These are phyloP conservation scores for Vitis rupestris DNA, from an alignment of 164 flowering plant genomes.

Conservation along the genomic window DNA sequence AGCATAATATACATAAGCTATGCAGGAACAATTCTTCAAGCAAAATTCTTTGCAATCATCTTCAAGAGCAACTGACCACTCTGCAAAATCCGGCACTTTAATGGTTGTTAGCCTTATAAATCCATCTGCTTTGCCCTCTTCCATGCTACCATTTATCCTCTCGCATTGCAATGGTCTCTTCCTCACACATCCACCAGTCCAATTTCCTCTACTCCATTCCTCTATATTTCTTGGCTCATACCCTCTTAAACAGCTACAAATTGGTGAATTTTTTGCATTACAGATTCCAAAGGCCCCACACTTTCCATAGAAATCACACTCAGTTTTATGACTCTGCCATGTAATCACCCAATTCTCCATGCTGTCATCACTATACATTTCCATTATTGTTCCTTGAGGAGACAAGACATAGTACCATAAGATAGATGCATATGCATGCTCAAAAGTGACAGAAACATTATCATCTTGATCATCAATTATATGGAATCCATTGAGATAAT, in stretches of 20 bases:
- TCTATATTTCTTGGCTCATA: constrained; percentile 21
- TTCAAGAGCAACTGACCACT: no score
- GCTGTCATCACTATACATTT: background rate
- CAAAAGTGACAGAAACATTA: no score
- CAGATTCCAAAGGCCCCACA: constrained; percentile 27
- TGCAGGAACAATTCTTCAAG: no score
- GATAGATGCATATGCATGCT: no score
- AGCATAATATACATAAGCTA: no score
- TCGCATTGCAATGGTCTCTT: constrained; percentile 14
- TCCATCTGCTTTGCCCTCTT: no score
- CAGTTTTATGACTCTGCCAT: background rate
- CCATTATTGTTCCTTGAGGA: background rate
- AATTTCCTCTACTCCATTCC: constrained; percentile 24
- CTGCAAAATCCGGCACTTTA: no score
- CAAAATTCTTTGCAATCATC: no score
- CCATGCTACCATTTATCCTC: background rate
- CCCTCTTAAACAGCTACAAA: constrained; percentile 41
- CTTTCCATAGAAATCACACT: constrained; percentile 12
- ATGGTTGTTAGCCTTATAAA: no score
- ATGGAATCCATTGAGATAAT: no score
- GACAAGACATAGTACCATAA: no score
- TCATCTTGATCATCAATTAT: no score
- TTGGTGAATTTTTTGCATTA: background rate
- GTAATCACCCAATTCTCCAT: constrained; percentile 5
- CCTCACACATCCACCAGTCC: constrained; percentile 32